These are phyloP conservation scores for Cavenderia fasciculata DNA, from an alignment of 78 protist genomes.

Conservation along the genomic window DNA sequence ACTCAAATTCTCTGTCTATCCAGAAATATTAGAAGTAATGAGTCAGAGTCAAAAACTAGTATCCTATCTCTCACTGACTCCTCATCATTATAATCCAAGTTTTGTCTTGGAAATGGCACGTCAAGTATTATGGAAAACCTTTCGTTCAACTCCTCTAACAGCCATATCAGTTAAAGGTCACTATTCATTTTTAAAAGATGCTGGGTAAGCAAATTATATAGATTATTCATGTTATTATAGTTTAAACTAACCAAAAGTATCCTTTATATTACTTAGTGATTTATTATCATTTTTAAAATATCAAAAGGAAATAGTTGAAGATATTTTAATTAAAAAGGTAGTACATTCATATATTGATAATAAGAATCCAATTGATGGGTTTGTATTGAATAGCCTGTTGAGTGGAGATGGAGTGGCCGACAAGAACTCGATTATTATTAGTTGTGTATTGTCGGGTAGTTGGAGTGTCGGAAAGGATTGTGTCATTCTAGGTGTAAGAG, in stretches of 20 bases:
- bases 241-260: neutral
- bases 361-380: neutral
- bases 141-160: neutral
- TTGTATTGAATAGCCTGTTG: slow-evolving; percentile 21
- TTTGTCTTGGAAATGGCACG: slow-evolving; percentile 11
- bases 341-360: slow-evolving; percentile 38
- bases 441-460: slow-evolving; percentile 2
- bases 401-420: slow-evolving; percentile 30
- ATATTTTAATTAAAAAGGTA: neutral
- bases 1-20: slow-evolving; percentile 40
- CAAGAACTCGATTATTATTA: neutral
- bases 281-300: slow-evolving; percentile 7
- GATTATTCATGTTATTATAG: neutral
- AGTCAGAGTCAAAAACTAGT: slow-evolving; percentile 33
- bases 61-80: neutral
- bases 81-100: neutral
- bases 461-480: slow-evolving; percentile 45
- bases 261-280: too few species aligned
- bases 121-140: slow-evolving; percentile 46
- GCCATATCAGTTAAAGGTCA: slow-evolving; percentile 31
- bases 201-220: neutral
- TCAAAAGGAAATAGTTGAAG: neutral
- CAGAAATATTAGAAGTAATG: slow-evolving; percentile 27
- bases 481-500: slow-evolving; percentile 30
- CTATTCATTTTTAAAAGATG: slow-evolving; percentile 13